phyloP scores from a whole-genome alignment of 1,139 yeast genomes.

The Sugiyamaella paludigena region DNA sequence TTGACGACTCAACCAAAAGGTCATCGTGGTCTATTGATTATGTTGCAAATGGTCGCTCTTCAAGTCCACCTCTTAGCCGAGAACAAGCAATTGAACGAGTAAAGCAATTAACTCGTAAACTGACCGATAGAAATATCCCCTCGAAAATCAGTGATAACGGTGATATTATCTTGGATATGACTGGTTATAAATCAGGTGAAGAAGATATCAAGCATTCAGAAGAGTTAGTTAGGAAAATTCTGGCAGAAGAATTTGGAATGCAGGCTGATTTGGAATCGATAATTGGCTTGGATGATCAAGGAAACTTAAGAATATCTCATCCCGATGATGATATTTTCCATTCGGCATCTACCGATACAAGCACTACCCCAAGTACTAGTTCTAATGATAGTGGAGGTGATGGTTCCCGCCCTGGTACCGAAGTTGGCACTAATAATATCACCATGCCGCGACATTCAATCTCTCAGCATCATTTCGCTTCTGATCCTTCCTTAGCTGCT shows the following conservation, averaged over 20 bases:
- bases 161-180: slow-evolving; percentile 88
- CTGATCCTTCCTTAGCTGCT: slow-evolving; percentile 17
- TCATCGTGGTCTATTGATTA: slow-evolving; percentile 8
- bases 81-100: slow-evolving; percentile 62
- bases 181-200: slow-evolving; percentile 89
- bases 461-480: slow-evolving; percentile 19
- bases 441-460: slow-evolving; percentile 13
- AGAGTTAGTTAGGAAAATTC: slow-evolving; percentile 65
- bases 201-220: slow-evolving; percentile 47
- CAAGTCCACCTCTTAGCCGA: slow-evolving; percentile 29
- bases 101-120: slow-evolving; percentile 62
- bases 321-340: slow-evolving; percentile 31
- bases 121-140: slow-evolving; percentile 75
- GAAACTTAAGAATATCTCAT: slow-evolving; percentile 65
- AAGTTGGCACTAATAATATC: neutral
- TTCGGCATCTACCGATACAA: slow-evolving; percentile 10
- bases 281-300: slow-evolving; percentile 63
- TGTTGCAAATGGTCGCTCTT: slow-evolving; percentile 2
- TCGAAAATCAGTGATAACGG: slow-evolving; percentile 88
- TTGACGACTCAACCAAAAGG: slow-evolving; percentile 1
- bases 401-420: too few species aligned
- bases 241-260: slow-evolving; percentile 67
- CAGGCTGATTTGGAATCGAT: slow-evolving; percentile 47
- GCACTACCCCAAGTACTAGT: slow-evolving; percentile 4
- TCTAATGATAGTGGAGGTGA: slow-evolving; percentile 12